Evolutionary conservation across 306 rosid species (phyloP), one percentile per base, ranked within the genome.

Genomic region (Chamaecrista fasciculata): DNA sequence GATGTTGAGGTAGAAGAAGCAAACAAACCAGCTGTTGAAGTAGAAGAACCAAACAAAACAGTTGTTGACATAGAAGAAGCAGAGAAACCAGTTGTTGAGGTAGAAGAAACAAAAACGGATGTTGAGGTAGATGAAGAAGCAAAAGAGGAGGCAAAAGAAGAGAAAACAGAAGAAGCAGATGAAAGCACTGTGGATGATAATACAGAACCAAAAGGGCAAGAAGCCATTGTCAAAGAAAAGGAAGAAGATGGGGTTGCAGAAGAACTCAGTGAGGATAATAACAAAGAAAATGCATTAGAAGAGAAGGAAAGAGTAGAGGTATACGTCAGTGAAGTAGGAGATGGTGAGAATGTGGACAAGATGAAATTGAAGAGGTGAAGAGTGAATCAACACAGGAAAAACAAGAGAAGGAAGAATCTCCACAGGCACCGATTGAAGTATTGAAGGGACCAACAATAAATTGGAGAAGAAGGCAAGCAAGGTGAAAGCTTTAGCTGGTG

Each of bases 401-500:
- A 21, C 64, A 46, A 2, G 82, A 64, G 59, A 85, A 81, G 79
- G 87, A 85, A 70, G 84, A 87, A 4, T 11, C 8, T 4, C 14
- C 85, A 15, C 91, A 70, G 7, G 75, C 84, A n/a, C 89, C 90
- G 23, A 89, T 89, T 74, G 86, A 81, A 46, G 89, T 80, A 57
- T 89, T 10, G 96, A 89, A 73, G 91, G 89, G 49, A 78, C 91
- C 19, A 78, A 86, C 0, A 70, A 49, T 61, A 91, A 83, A 2
- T 36, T 76, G 84, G 90, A 86, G 72, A 83, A 69, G 60, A 89
- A 91, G 69, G 84, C 73, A 82, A 95, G 87, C 73, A 89, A 80
- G 80, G 96, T 95, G 16, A 85, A 60, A 73, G 96, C 97, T 42
- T 72, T 95, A 79, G 99, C 89, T 62, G 99, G 95, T 12, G 99